These are phyloP conservation scores for Metarhizium brunneum DNA, from an alignment of 2,329 filamentous ascomycete species.

Conservation along the genomic window DNA sequence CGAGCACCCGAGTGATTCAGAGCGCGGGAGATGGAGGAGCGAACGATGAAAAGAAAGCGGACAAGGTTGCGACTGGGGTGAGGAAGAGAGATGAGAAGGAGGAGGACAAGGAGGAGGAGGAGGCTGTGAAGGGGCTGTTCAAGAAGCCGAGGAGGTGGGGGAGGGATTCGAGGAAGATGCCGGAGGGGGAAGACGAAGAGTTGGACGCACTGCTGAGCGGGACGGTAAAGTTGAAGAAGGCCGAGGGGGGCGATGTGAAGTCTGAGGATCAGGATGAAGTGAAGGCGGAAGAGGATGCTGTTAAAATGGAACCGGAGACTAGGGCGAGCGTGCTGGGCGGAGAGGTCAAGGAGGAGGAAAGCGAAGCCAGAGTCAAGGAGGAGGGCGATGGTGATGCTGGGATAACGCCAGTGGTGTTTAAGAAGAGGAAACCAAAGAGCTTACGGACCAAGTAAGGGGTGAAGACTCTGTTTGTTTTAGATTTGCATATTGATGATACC, in stretches of 20 bases:
- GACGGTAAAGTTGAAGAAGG: slow-evolving; percentile 10
- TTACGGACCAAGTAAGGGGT: slow-evolving; percentile 45
- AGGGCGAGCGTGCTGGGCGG: slow-evolving; percentile 8
- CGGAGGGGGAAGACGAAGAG: slow-evolving; percentile 40
- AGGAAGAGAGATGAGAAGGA: slow-evolving; percentile 54
- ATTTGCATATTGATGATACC: slow-evolving; percentile 5
- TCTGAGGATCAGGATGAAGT: slow-evolving; percentile 15
- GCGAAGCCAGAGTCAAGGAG: slow-evolving; percentile 33
- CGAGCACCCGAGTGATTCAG: slow-evolving; percentile 50
- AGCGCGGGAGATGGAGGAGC: slow-evolving; percentile 29
- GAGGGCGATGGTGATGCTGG: slow-evolving; percentile 8
- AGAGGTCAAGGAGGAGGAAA: slow-evolving; percentile 6
- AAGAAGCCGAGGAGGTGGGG: slow-evolving; percentile 51
- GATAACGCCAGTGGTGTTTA: slow-evolving; percentile 55
- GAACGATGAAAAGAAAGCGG: slow-evolving; percentile 18
- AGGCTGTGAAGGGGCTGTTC: slow-evolving; percentile 45
- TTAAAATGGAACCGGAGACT: slow-evolving; percentile 30
- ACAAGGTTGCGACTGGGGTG: slow-evolving; percentile 39
- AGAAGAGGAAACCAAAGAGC: slow-evolving; percentile 66
- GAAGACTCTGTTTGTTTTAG: background rate
- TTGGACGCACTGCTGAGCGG: slow-evolving; percentile 51
- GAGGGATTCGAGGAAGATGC: slow-evolving; percentile 39
- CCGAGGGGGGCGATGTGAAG: slow-evolving; percentile 5
- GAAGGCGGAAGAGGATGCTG: slow-evolving; percentile 17
- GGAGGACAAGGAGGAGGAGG: slow-evolving; percentile 46